Percentiles rank a stretch among this genome's conserved stretches.
Evolutionary conservation across 2,329 filamentous ascomycete genomes (phyloP).

Genomic region (Claviceps arundinis): DNA sequence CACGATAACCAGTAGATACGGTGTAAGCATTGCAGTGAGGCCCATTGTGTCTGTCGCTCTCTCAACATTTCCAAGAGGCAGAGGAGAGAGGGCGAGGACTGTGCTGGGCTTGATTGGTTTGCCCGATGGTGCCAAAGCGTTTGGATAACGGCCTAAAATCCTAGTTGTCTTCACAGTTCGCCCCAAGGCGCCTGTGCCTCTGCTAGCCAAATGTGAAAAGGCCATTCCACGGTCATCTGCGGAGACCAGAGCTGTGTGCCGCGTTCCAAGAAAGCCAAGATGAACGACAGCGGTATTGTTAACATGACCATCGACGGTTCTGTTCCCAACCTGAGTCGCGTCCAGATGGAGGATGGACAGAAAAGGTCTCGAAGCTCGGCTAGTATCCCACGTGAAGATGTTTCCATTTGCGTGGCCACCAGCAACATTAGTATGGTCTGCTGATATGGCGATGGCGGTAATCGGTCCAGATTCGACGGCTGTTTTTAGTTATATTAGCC

Average conservation of each 20-base stretch:
- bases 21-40: constrained; percentile 86
- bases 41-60: constrained; percentile 78
- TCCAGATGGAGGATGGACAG: constrained; percentile 72
- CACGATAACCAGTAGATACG: constrained; percentile 89
- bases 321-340: constrained; percentile 46
- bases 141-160: constrained; percentile 82
- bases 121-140: constrained; percentile 45
- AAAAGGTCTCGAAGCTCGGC: constrained; percentile 71
- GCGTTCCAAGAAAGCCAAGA: constrained; percentile 84
- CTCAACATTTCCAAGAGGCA: constrained; percentile 90
- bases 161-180: constrained; percentile 79
- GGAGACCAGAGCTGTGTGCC: constrained; percentile 88
- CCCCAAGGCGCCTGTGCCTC: constrained; percentile 76
- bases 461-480: constrained; percentile 84
- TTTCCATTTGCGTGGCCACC: constrained; percentile 79
- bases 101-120: constrained; percentile 81
- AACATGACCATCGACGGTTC: constrained; percentile 70
- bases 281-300: constrained; percentile 68
- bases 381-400: constrained; percentile 95
- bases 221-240: constrained; percentile 95
- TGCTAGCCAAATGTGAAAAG: constrained; percentile 88
- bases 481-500: constrained; percentile 19
- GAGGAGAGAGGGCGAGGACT: constrained; percentile 77
- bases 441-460: constrained; percentile 78
- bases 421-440: constrained; percentile 84